Conservation (phyloP, 2,329 filamentous ascomycete genomes). For the Phialophora expanda region DNA sequence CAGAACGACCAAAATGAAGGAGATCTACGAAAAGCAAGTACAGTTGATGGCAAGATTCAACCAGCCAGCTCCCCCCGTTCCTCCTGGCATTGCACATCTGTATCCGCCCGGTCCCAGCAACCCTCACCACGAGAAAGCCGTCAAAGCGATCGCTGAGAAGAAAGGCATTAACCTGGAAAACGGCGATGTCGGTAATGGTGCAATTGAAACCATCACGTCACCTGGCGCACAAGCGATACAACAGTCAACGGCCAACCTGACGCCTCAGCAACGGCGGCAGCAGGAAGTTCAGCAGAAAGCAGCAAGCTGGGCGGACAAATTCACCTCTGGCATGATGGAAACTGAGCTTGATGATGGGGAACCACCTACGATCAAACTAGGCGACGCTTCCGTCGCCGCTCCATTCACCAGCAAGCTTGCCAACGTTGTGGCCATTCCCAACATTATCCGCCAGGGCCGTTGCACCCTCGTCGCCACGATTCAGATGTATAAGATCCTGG, state of each 20-base stretch:
- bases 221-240: constrained; percentile 67
- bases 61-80: constrained; percentile 88
- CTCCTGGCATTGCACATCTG: constrained; percentile 87
- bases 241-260: constrained; percentile 57
- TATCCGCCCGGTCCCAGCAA: constrained; percentile 90
- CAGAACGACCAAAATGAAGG: constrained; percentile 96
- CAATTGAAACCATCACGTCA: constrained; percentile 68
- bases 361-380: constrained; percentile 93
- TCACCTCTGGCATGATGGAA: constrained; percentile 88
- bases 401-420: constrained; percentile 97
- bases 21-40: constrained; percentile 95
- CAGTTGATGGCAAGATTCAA: constrained; percentile 93
- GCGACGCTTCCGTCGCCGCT: constrained; percentile 94
- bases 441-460: constrained; percentile 96
- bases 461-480: constrained; percentile 98
- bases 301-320: constrained; percentile 79
- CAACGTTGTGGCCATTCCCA: constrained; percentile 95
- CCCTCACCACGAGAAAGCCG: constrained; percentile 91
- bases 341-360: constrained; percentile 85
- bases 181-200: constrained; percentile 56
- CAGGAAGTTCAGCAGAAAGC: constrained; percentile 71
- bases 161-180: constrained; percentile 64
- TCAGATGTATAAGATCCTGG: constrained; percentile 99
- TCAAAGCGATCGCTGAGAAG: constrained; percentile 80
- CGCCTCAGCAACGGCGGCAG: constrained; percentile 57